Evolutionary conservation across 2,329 filamentous ascomycete genomes (phyloP), one percentile per base, ranked within the genome.

Genomic region (Nothopassalora personata): DNA sequence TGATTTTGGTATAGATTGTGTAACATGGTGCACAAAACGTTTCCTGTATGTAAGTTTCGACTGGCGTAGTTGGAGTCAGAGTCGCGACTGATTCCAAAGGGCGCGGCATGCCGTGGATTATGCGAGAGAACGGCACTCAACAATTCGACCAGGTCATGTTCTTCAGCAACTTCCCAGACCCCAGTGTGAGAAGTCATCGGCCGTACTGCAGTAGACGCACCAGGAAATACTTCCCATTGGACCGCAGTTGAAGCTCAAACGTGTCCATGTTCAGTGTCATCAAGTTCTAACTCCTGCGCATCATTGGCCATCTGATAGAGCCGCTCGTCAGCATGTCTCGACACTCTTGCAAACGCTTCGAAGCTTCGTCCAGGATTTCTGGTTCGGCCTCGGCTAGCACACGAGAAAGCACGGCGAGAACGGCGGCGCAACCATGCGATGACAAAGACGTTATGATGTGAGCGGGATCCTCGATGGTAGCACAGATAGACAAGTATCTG

Each of bases 361-460:
- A 88, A 30, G 90, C 92, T 74, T 97, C 92, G 54, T 92, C 86
- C 59, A 97, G 78, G 54, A 97, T 77, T 76, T 97, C 91, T 90
- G 92, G 96, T 53, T 91, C 82, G 30, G 91, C 90, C 65, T 86
- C 86, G 64, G 83, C 81, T 71, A 97, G 96, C 30, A 88, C 87
- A 58, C 91, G 87, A 63, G 87, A 86, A 56, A 97, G 81, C 15
- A 94, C 83, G 74, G 92, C 82, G 62, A 97, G 75, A 68, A 97
- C 73, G 0, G 90, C 88, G 45, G 89, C 84, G 71, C 90, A 96
- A 18, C 84, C 83, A 70, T 95, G 96, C 61, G 93, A 82, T 11
- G 90, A 89, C 27, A 80, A 81, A 72, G 89, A 83, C 18, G 79
- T 77, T 64, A 87, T 86, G n/a, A 97, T 79, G 62, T 91, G 89